Base-by-base conservation (phyloP, 768 basidiomycete species). In the Exidia glandulosa region DNA sequence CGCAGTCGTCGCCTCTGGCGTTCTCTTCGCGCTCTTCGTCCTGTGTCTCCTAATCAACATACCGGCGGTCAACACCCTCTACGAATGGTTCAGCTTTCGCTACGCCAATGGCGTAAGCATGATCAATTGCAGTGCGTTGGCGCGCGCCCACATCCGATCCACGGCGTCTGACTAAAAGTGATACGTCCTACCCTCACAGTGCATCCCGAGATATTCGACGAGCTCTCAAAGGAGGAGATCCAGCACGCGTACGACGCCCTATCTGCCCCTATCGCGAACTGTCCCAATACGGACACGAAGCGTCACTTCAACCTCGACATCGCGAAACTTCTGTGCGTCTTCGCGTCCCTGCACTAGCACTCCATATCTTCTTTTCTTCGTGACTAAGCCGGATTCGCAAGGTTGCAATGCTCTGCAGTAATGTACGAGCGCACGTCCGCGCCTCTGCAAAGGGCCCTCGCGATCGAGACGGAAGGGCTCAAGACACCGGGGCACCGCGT, bases 391-490 rank as follows among this genome's bases (percentile, higher is more conserved):
- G 29, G n/a, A 34, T 47, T 30, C 58, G n/a, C n/a, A n/a, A 61
- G 62, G 30, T 56, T 66, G 30, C 65, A 66, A 57, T 66, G 65
- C 33, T 60, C 65, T 9, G 64, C 65, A 2, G 54, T 66, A 19
- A 66, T 64, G 62, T 66, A 66, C 41, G 64, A 65, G 48, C 64
- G 64, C 13, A 65, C 65, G 0, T 63, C 62, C 2, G 52, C 56
- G 23, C 60, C 63, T 16, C 58, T 64, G 4, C 60, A 60, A 7
- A 31, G 62, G 29, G 65, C 64, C 2, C 57, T 65, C 7, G 60
- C 63, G 14, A 60, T 56, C 5, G 58, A 63, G 5, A 36, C 57
- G 19, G 23, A 57, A 32, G 31, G 32, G 16, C 45, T 32, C 34
- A 55, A 25, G 23, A 60, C 34, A 23, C 6, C 4, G 45, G 27